Evolutionary conservation across 2,329 filamentous ascomycete species (phyloP), one percentile per base, ranked within the genome.

Genomic region (Curvularia lunata): DNA sequence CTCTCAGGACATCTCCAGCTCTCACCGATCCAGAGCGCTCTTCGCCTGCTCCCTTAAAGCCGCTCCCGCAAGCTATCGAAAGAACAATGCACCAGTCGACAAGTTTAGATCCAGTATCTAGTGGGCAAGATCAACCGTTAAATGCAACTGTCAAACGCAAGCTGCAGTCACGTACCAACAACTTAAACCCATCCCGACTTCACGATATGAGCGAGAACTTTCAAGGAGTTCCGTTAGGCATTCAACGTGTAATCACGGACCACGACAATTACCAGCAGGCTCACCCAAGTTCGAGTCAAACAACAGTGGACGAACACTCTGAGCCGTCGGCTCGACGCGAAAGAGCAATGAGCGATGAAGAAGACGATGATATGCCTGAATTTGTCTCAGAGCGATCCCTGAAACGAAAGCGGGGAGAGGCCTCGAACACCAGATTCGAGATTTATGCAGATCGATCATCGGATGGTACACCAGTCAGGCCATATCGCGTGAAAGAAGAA

Each of bases 321-420:
- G 64, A 71, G 10, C 65, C 70, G 32, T 50, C 30, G 27, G 46
- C 52, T 47, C 48, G 30, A 42, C 45, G 42, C 5, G 54, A 56
- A 19, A 58, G 56, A 10, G 37, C 28, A 13, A 54, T 52, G 7
- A 42, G 52, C 19, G 58, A 56, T 8, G 54, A 63, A 19, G 69
- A 70, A 13, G 72, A 76, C n/a, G 77, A 80, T n/a, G 74, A 77
- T 45, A 62, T 73, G 16, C 80, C 80, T 4, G 62, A 78, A 21
- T 66, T 82, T 27, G 69, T 82, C 0, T 81, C 76, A 8, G 72
- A 75, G 43, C 72, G 78, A 21, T 72, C 75, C 1, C 65, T 82
- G 9, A 82, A 81, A 62, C 78, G 80, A 6, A 81, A 79, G 61
- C 68, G 75, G 18, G 61, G 49, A 12, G 60, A 65, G 42, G 56